These are phyloP conservation scores for Podila clonocystis DNA, from an alignment of 192 early-diverging fungal genomes.

Conservation along the genomic window DNA sequence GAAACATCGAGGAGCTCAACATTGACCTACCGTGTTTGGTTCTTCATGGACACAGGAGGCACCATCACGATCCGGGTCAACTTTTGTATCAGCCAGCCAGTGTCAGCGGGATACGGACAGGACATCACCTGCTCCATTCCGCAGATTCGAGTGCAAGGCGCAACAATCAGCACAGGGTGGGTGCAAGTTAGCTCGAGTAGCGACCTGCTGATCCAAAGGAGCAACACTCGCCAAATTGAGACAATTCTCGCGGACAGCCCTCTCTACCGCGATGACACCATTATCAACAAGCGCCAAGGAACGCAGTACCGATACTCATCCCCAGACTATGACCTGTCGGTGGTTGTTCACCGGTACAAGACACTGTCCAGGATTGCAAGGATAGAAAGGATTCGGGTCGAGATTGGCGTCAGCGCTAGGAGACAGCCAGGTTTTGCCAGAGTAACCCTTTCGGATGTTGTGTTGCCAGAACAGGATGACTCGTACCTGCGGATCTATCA, in stretches of 20 bases:
- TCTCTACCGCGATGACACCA: constrained; percentile 3
- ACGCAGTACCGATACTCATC: constrained; percentile 30
- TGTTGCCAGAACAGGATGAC: constrained; percentile 32
- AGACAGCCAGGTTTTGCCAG: constrained; percentile 46
- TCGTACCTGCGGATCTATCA: constrained; percentile 36
- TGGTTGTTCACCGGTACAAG: constrained; percentile 38
- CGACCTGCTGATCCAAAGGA: constrained; percentile 28
- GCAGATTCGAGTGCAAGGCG: constrained; percentile 16
- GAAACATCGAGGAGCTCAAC: background rate
- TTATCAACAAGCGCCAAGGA: constrained; percentile 4
- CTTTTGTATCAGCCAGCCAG: constrained; percentile 24
- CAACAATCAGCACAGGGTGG: constrained; percentile 18
- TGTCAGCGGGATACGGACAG: constrained; percentile 36
- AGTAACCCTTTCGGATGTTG: constrained; percentile 21
- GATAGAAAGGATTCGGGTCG: constrained; percentile 29
- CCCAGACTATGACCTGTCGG: constrained; percentile 18
- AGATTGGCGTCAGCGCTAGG: constrained; percentile 30
- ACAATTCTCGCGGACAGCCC: constrained; percentile 5
- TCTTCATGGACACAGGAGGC: constrained; percentile 35
- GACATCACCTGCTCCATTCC: constrained; percentile 34
- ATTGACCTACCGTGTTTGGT: constrained; percentile 24
- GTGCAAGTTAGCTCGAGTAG: constrained; percentile 27
- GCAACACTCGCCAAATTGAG: constrained; percentile 9
- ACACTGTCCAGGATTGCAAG: constrained; percentile 40
- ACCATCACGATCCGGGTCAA: constrained; percentile 10